Evolutionary conservation across 202 grass and related monocot genomes (phyloP).

Genomic region (Elaeis oleifera): DNA sequence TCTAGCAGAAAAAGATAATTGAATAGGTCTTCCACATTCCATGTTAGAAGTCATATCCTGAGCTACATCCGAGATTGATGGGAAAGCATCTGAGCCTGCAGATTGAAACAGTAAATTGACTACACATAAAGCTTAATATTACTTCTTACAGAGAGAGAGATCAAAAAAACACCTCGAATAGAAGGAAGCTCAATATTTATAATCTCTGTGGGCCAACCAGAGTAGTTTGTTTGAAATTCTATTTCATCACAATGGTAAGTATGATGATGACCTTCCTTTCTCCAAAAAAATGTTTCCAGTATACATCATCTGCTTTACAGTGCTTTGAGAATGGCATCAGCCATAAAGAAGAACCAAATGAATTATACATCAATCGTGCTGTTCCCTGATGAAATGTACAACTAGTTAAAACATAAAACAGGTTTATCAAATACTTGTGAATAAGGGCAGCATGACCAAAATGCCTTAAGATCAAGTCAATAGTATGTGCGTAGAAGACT

Average conservation of each 20-base stretch:
- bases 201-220: constrained; percentile 79
- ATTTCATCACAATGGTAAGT: constrained; percentile 77
- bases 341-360: constrained; percentile 92
- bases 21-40: constrained; percentile 74
- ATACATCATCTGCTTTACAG: constrained; percentile 90
- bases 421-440: constrained; percentile 6
- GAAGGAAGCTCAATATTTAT: constrained; percentile 85
- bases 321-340: constrained; percentile 83
- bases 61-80: constrained; percentile 50
- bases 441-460: neutral
- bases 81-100: constrained; percentile 54
- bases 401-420: constrained; percentile 11
- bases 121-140: constrained; percentile 1
- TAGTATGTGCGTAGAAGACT: no score
- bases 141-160: neutral
- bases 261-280: constrained; percentile 45
- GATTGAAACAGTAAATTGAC: constrained; percentile 20
- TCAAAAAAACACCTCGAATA: constrained; percentile 43
- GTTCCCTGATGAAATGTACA: constrained; percentile 50
- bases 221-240: constrained; percentile 51
- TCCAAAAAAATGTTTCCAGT: constrained; percentile 92
- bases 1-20: constrained; percentile 85
- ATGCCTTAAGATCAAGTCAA: no score
- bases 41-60: constrained; percentile 46
- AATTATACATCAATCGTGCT: constrained; percentile 79